Evolutionary conservation across 331 rosid species (phyloP).

Genomic region (Acacia pycnantha): DNA sequence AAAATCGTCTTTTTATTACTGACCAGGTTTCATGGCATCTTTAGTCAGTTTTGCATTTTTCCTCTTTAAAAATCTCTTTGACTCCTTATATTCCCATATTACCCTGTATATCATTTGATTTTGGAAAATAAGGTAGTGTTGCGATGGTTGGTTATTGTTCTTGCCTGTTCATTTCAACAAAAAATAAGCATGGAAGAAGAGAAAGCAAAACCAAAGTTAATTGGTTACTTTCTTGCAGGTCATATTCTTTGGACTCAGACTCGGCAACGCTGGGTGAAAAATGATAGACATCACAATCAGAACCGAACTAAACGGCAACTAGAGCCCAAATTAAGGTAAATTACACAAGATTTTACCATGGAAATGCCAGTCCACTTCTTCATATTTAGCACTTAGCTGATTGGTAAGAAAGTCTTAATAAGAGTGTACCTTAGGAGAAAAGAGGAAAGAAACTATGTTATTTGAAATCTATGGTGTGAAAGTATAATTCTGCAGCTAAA

Average conservation of each 20-base stretch:
- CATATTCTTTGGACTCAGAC: constrained; percentile 78
- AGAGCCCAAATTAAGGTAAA: constrained; percentile 73
- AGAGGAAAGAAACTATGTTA: not conserved
- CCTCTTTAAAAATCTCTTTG: not conserved
- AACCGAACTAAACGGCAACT: constrained; percentile 43
- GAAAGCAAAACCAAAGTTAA: not conserved
- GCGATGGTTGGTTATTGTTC: not conserved
- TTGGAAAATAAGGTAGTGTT: not conserved
- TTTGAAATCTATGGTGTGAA: not conserved
- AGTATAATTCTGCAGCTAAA: not conserved
- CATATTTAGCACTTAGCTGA: not conserved
- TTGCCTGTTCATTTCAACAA: not conserved
- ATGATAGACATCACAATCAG: constrained; percentile 34
- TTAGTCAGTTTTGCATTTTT: not conserved
- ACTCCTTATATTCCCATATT: not conserved
- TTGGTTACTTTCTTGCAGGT: constrained; percentile 45
- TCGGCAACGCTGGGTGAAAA: constrained; percentile 66
- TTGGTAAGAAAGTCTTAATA: not conserved
- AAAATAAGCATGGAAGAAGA: not conserved
- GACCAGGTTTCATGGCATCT: constrained; percentile 8
- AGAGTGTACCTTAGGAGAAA: not conserved
- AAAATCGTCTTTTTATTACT: not conserved
- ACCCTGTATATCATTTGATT: not conserved
- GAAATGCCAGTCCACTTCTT: not conserved
- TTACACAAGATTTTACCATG: not conserved